Evolutionary conservation across 2,329 filamentous ascomycete genomes (phyloP), one percentile per base, ranked within the genome.

Genomic region (Diplodia sapinea): DNA sequence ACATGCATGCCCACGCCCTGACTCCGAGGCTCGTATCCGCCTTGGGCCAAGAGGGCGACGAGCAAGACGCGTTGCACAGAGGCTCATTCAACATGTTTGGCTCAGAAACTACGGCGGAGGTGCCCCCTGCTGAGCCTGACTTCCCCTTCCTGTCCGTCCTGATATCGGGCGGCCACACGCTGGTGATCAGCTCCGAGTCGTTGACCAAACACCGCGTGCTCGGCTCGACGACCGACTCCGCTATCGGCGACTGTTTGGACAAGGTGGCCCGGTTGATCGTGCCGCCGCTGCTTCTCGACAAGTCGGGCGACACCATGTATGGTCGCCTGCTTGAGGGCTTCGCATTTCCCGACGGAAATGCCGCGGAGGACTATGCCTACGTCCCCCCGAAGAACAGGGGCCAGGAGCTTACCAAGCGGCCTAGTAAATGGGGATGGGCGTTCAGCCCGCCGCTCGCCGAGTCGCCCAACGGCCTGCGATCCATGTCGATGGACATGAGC

Each of bases 1-100:
- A 99, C 79, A 98, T 99, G 95, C 94, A 97, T 77, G 95, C 94
- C 12, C 95, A 99, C 79, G 91, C 95, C 20, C 81, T 99, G 70
- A 98, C 95, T 20, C 91, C 94, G 17, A 86, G 93, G 11, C 85
- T 99, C 51, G 89, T 90, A 4, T 80, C 83, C 38, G 91, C 91
- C 31, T 61, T 68, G 20, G 47, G 23, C 13, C 55, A 7, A 29
- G 33, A 38, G 36, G 36, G 2, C 26, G 26, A 38, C 36, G 11
- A 12, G 36, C 7, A 47, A 47, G 20, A 20, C 3, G 26, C 4
- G 31, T 38, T 47, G 43, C 38, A n/a, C 31, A 33, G 5, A 33
- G 2, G 23, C 23, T 23, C 23, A 1, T 23, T 23, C 23, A 23
- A 2, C 23, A 6, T 40, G 4, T 61, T 47, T n/a, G 4, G 61